Conservation (phyloP, 257 asterid species). For the Plectranthus barbatus region DNA sequence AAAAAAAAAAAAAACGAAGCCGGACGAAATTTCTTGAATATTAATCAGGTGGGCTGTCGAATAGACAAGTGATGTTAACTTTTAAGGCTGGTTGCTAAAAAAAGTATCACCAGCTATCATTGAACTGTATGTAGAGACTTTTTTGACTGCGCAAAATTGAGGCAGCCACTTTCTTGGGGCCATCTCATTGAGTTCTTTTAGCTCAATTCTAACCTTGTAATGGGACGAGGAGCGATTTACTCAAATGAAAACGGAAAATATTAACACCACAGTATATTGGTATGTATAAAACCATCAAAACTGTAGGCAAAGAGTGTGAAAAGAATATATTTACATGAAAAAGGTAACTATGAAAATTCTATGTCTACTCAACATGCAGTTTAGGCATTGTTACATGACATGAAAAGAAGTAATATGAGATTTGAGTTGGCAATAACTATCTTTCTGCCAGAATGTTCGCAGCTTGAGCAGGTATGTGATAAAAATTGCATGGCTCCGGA, state of each 20-base stretch:
- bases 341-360: background rate
- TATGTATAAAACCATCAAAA: background rate
- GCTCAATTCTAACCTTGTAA: background rate
- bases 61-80: background rate
- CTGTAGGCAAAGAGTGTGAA: background rate
- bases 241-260: background rate
- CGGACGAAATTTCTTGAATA: background rate
- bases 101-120: no score
- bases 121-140: no score
- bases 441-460: background rate
- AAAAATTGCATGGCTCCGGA: background rate
- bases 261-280: background rate
- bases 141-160: no score
- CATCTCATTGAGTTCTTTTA: no score
- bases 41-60: background rate
- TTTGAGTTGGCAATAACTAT: background rate
- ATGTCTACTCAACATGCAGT: background rate
- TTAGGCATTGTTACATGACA: background rate
- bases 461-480: background rate
- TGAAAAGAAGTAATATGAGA: background rate
- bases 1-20: no score
- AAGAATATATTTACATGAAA: constrained; percentile 10
- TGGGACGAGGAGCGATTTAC: background rate
- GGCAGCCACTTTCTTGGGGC: background rate
- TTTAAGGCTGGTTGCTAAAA: no score